Evolutionary conservation across 768 basidiomycete species (phyloP).

Genomic region (Hypholoma sublateritium): DNA sequence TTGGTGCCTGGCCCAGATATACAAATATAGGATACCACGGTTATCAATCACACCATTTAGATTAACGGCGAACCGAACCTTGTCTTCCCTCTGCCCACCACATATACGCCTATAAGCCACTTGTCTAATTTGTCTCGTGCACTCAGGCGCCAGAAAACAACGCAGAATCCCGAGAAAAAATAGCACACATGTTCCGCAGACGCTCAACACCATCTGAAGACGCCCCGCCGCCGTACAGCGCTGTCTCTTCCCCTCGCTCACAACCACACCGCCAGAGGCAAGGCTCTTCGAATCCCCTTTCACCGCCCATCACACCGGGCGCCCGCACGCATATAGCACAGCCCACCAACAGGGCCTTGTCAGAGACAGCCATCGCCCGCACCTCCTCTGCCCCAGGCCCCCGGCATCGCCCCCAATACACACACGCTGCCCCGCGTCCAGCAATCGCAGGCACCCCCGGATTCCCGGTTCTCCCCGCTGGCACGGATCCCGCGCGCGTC

Average conservation of each 20-base stretch:
- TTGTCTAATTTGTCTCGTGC: not conserved
- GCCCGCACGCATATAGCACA: too few species aligned
- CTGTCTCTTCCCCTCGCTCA: not conserved
- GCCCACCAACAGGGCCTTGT: too few species aligned
- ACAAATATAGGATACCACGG: too few species aligned
- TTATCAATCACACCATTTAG: too few species aligned
- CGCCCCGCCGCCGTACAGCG: not conserved
- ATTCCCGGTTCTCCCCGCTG: not conserved
- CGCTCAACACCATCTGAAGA: not conserved
- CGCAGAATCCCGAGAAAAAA: not conserved
- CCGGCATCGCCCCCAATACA: not conserved
- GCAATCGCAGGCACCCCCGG: not conserved
- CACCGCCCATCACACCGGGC: not conserved
- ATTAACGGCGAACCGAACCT: too few species aligned
- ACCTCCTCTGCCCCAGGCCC: too few species aligned
- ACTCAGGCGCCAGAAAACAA: not conserved
- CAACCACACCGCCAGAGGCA: not conserved
- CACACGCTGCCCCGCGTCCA: not conserved
- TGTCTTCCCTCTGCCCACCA: too few species aligned
- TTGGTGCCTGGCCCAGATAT: too few species aligned
- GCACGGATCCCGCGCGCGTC: constrained; percentile 26
- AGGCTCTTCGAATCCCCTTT: not conserved
- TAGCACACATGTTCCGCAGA: too few species aligned
- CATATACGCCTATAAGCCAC: too few species aligned
- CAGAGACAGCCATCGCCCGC: too few species aligned